Evolutionary conservation across 2,329 filamentous ascomycete genomes (phyloP).

Genomic region (Colletotrichum acutatum): DNA sequence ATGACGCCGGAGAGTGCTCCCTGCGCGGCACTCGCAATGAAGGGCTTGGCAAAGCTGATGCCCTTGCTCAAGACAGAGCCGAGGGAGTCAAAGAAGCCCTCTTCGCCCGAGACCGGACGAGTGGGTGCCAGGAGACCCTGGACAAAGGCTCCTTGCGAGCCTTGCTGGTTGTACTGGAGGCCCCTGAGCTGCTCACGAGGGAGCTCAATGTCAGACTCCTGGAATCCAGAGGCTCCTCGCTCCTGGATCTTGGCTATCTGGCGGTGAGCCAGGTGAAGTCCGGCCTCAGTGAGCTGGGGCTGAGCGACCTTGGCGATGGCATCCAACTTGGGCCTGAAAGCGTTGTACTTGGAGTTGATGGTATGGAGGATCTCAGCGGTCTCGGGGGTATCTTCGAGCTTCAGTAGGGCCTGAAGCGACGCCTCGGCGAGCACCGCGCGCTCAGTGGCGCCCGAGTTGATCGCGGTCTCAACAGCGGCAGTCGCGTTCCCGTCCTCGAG

Average conservation of each 20-base stretch:
- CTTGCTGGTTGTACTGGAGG: background rate
- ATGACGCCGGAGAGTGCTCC: background rate
- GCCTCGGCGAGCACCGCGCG: background rate
- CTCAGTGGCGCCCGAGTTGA: background rate
- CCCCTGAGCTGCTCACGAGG: background rate
- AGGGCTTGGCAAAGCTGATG: background rate
- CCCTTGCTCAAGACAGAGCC: background rate
- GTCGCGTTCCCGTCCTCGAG: background rate
- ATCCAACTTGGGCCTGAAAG: background rate
- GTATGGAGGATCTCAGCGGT: background rate
- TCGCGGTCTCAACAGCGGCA: background rate
- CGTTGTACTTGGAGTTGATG: background rate
- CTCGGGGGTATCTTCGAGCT: background rate
- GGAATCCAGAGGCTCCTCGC: background rate
- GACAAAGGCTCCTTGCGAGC: background rate
- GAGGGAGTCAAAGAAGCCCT: background rate
- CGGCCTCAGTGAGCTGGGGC: background rate
- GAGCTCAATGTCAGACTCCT: background rate
- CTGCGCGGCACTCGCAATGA: background rate
- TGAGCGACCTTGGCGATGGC: background rate
- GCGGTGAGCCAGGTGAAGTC: background rate
- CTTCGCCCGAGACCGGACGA: background rate
- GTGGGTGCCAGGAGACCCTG: background rate
- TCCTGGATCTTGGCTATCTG: background rate
- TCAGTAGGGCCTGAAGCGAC: background rate